phyloP scores from a whole-genome alignment of 1,139 yeast genomes.

The Suhomyces chickasaworum region DNA sequence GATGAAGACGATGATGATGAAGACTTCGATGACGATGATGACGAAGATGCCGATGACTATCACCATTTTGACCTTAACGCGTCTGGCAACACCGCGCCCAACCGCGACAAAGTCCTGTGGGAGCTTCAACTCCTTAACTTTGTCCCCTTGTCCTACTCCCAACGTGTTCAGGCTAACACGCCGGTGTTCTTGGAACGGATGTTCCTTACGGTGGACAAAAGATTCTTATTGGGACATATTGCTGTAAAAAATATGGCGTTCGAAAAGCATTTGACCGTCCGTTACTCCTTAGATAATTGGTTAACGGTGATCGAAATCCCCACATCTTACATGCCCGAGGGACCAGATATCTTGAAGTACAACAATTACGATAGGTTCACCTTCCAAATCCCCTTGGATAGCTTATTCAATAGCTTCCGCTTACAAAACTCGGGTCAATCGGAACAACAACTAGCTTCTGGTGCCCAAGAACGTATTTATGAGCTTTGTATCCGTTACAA shows the following conservation, averaged over 20 bases:
- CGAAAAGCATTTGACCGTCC: constrained; percentile 60
- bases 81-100: constrained; percentile 22
- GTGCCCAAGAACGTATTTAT: constrained; percentile 27
- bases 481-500: constrained; percentile 63
- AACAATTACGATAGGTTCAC: constrained; percentile 59
- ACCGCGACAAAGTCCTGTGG: constrained; percentile 44
- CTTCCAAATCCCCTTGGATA: constrained; percentile 54
- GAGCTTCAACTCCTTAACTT: constrained; percentile 52
- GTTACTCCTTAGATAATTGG: constrained; percentile 77
- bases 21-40: constrained; percentile 19
- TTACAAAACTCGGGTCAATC: constrained; percentile 8
- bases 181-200: constrained; percentile 68
- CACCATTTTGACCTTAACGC: constrained; percentile 18
- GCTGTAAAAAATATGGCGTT: constrained; percentile 72
- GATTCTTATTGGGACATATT: constrained; percentile 65
- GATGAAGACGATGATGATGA: constrained; percentile 23
- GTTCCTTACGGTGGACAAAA: constrained; percentile 58
- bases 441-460: not conserved
- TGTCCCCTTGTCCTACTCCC: constrained; percentile 40
- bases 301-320: constrained; percentile 67
- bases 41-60: constrained; percentile 23
- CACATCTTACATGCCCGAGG: constrained; percentile 62
- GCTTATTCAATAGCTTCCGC: constrained; percentile 35
- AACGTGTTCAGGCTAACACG: constrained; percentile 36
- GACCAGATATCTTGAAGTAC: constrained; percentile 52